Percentiles rank a stretch among this genome's conserved stretches.
These are phyloP conservation scores for Ogataea siamensis DNA, from an alignment of 805 yeast genomes.

Conservation along the genomic window DNA sequence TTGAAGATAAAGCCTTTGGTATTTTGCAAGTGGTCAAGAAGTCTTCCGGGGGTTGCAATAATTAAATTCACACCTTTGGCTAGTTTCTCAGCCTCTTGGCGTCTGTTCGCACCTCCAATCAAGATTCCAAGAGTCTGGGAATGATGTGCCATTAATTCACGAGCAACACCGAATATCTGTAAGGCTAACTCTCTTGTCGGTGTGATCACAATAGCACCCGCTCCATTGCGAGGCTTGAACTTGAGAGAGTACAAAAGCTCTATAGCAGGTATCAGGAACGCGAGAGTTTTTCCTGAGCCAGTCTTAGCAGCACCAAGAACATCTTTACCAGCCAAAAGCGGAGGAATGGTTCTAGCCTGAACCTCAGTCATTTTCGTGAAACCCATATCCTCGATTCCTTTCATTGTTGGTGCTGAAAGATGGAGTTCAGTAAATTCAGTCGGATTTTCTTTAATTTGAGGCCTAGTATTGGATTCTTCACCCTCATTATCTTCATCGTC, in stretches of 20 bases:
- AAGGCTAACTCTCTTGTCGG: constrained; percentile 98
- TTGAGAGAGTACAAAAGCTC: constrained; percentile 86
- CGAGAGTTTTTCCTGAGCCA: constrained; percentile 97
- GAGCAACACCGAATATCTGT: constrained; percentile 96
- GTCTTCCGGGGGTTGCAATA: constrained; percentile 97
- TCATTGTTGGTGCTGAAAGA: constrained; percentile 76
- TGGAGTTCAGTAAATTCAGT: constrained; percentile 50
- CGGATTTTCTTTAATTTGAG: constrained; percentile 25
- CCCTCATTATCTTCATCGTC: constrained; percentile 23
- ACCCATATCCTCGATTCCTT: constrained; percentile 85
- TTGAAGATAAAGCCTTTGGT: constrained; percentile 92
- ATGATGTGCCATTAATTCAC: constrained; percentile 87
- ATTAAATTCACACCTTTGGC: constrained; percentile 89
- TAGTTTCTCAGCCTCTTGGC: constrained; percentile 95
- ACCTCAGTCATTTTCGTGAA: constrained; percentile 90
- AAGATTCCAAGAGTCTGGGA: constrained; percentile 95
- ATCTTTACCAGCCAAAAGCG: constrained; percentile 92
- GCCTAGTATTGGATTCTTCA: constrained; percentile 34
- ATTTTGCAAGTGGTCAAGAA: constrained; percentile 94
- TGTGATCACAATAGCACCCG: constrained; percentile 92
- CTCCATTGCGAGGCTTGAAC: constrained; percentile 97
- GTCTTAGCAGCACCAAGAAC: constrained; percentile 99
- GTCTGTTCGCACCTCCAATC: constrained; percentile 97
- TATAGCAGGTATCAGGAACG: constrained; percentile 93
- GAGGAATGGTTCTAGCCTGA: constrained; percentile 95